Conservation (phyloP, 202 grass and related monocot genomes). For the Eragrostis tef region DNA sequence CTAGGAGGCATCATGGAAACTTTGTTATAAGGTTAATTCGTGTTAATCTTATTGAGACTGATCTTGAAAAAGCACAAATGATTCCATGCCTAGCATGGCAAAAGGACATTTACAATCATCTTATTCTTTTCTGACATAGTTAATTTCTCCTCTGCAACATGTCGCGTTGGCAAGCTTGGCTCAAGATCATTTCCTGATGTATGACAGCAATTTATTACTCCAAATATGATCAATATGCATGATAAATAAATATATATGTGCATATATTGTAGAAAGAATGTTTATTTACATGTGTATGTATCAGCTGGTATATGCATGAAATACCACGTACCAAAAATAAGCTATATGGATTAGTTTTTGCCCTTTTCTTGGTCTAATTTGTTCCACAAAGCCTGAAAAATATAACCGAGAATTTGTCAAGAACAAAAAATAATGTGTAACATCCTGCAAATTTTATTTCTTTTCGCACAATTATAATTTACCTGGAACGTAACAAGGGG, state of each 20-base stretch:
- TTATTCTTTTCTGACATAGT: background rate
- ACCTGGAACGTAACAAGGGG: constrained; percentile 21
- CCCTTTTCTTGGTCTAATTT: background rate
- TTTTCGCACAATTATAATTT: constrained; percentile 8
- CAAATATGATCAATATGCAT: background rate
- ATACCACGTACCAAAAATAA: background rate
- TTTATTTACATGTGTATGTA: background rate
- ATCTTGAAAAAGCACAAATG: background rate
- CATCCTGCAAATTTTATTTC: background rate
- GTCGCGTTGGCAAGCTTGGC: background rate
- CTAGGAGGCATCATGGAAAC: background rate
- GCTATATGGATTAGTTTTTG: background rate
- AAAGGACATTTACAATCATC: background rate
- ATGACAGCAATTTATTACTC: background rate
- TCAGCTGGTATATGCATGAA: background rate
- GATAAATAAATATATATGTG: background rate
- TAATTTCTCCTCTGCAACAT: background rate
- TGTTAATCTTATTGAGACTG: background rate
- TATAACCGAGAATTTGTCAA: background rate
- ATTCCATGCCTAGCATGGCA: background rate
- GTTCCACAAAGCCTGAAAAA: background rate
- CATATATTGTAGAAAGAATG: background rate
- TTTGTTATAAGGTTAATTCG: background rate
- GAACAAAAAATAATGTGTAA: background rate
- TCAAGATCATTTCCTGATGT: background rate